phyloP scores from a whole-genome alignment of 2,329 filamentous ascomycete species.

The Phialophora chinensis region DNA sequence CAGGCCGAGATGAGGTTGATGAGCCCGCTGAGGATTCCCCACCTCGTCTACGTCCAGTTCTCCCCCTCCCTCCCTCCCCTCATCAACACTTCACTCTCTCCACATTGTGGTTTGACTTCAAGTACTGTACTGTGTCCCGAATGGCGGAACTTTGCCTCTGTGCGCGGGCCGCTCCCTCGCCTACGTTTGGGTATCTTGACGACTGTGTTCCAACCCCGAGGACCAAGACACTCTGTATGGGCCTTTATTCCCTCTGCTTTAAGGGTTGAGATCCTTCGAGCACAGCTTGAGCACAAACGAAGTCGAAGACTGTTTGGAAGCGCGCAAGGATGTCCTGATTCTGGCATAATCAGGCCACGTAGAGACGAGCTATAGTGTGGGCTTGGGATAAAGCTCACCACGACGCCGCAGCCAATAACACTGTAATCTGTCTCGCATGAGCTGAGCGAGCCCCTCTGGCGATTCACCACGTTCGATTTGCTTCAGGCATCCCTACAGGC shows the following conservation, averaged over 20 bases:
- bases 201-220: not conserved
- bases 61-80: not conserved
- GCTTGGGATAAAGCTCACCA: not conserved
- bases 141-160: too few species aligned
- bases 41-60: not conserved
- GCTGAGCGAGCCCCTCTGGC: too few species aligned
- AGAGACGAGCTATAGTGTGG: not conserved
- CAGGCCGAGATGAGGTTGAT: not conserved
- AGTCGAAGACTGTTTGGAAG: not conserved
- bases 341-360: not conserved
- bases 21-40: not conserved
- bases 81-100: not conserved
- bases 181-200: not conserved
- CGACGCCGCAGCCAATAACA: too few species aligned
- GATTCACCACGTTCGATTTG: too few species aligned
- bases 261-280: not conserved
- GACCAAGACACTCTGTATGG: not conserved
- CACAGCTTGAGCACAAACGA: not conserved
- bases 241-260: too few species aligned
- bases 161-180: not conserved
- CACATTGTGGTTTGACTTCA: not conserved
- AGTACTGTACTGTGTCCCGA: not conserved
- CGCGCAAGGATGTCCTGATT: not conserved
- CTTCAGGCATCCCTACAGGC: too few species aligned
- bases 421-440: too few species aligned